These are phyloP conservation scores for Nidula niveotomentosa DNA, from an alignment of 1,284 basidiomycete genomes.

Conservation along the genomic window DNA sequence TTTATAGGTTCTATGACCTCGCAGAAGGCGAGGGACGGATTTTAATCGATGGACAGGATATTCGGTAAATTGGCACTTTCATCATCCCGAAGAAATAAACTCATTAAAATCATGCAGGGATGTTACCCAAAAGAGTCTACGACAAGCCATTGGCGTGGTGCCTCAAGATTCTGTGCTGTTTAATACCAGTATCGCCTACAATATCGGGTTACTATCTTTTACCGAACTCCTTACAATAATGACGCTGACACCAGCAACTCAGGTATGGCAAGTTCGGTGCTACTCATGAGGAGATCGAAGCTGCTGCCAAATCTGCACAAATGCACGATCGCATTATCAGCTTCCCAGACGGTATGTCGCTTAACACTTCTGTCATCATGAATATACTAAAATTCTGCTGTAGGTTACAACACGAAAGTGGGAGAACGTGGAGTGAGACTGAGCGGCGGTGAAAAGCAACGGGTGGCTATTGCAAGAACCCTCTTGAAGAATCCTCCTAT, in stretches of 20 bases:
- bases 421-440: conserved; percentile 80
- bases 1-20: conserved; percentile 91
- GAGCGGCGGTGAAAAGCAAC: conserved; percentile 81
- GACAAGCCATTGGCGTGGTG: conserved; percentile 81
- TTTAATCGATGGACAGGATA: conserved; percentile 82
- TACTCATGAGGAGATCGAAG: conserved; percentile 66
- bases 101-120: conserved; percentile 48
- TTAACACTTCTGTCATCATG: too few species aligned
- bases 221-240: neutral
- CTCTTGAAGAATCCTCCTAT: conserved; percentile 86
- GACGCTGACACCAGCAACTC: neutral
- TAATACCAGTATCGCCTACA: conserved; percentile 78
- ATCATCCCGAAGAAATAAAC: too few species aligned
- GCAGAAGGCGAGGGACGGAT: conserved; percentile 72
- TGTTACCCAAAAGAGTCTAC: conserved; percentile 78
- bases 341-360: conserved; percentile 68
- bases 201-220: conserved; percentile 56
- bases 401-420: conserved; percentile 67
- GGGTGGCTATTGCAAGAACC: conserved; percentile 85
- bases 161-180: conserved; percentile 85
- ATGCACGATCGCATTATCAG: conserved; percentile 78
- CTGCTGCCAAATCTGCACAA: conserved; percentile 74
- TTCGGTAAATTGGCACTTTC: conserved; percentile 37
- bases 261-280: conserved; percentile 75
- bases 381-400: too few species aligned